Base-by-base conservation (phyloP, 1,284 basidiomycete genomes). In the Heterobasidion annosum region DNA sequence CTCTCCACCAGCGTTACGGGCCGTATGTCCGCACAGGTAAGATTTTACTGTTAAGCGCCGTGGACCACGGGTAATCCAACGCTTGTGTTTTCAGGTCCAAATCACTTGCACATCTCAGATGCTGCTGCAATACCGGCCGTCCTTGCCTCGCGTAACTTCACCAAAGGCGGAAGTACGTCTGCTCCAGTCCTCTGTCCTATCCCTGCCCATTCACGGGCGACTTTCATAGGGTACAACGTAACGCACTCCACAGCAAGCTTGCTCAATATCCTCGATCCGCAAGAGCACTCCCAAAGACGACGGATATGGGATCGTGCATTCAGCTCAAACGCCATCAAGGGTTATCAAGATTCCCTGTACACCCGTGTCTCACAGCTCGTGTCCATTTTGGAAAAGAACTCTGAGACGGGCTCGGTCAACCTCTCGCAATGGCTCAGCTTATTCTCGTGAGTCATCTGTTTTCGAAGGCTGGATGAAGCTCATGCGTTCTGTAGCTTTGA, bases 271-370 rank as follows among this genome's bases (percentile, higher is more conserved):
- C 65, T 65, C n/a, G 67, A 73, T 54, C 61, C 64, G 18, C 59
- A 59, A 5, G 63, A 72, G 10, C 81, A 83, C 54, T 64, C 73
- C 0, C 69, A 71, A 16, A 71, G 78, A 13, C 72, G 82, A 25
- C 72, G 72, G 51, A 68, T 73, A 5, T 84, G 82, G 81, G 73
- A 74, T 37, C 70, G 72, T 19, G 81, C 71, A 0, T 75, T 83
- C 62, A 73, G 68, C 57, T 67, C 74, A 7, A 59, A 67, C 8
- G 75, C 81, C 5, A 58, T 85, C 15, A 77, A 75, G 58, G 76
- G 72, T 10, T 85, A 83, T 60, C 73, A 79, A 58, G 62, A 70
- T 2, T 62, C 64, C 2, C 63, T 81, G 2, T 67, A 67, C 34
- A 60, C 61, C 19, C n/a, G 37, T 10, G 45, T 55, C 25, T 15